Conservation (phyloP, 768 basidiomycete genomes). For the Nidula microcarpa region DNA sequence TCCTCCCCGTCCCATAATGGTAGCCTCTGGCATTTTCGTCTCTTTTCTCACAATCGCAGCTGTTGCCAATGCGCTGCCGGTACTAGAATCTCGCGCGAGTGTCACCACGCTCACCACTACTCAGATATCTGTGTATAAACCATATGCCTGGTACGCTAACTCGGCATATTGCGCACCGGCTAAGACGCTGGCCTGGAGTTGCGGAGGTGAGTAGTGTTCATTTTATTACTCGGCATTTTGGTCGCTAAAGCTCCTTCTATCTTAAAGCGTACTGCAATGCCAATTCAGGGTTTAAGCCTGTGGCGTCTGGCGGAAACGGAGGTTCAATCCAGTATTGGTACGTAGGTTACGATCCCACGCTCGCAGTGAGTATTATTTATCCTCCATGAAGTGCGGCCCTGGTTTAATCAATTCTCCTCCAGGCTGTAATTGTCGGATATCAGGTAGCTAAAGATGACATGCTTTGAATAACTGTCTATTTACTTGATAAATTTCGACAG, state of each 20-base stretch:
- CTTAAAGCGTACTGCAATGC: conserved; percentile 33
- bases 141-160: conserved; percentile 46
- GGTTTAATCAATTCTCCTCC: background rate
- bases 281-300: conserved; percentile 36
- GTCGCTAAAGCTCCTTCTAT: background rate
- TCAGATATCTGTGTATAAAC: conserved; percentile 36
- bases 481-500: conserved; percentile 15
- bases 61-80: conserved; percentile 17
- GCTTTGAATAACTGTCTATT: background rate
- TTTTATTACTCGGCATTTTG: background rate
- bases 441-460: background rate
- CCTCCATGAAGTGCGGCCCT: conserved; percentile 11
- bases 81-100: conserved; percentile 11
- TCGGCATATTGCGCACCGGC: conserved; percentile 44
- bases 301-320: conserved; percentile 43
- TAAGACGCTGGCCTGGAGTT: conserved; percentile 44
- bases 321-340: conserved; percentile 32
- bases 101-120: conserved; percentile 32
- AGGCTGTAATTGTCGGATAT: conserved; percentile 18
- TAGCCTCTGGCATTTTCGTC: conserved; percentile 5
- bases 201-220: conserved; percentile 27
- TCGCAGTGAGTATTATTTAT: background rate
- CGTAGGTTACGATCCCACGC: conserved; percentile 17
- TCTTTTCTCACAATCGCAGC: conserved; percentile 12
- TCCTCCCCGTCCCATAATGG: conserved; percentile 2